Evolutionary conservation across 2,329 filamentous ascomycete genomes (phyloP).

Genomic region (Penicillium sp.): DNA sequence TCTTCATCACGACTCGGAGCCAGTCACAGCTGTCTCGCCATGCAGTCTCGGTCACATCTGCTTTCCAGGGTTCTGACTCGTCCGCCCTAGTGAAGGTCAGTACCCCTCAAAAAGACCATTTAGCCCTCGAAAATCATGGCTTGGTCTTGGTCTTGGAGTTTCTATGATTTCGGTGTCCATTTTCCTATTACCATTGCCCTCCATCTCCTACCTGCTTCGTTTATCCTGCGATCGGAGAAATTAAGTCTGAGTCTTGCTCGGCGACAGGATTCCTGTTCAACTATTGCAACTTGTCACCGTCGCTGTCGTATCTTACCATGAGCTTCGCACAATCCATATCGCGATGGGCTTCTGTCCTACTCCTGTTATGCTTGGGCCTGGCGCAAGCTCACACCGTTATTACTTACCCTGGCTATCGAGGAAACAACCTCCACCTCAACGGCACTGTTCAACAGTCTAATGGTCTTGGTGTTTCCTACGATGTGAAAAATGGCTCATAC

Average conservation of each 20-base stretch:
- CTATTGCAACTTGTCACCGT: slow-evolving; percentile 4
- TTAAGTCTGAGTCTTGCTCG: background rate
- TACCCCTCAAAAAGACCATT: slow-evolving; percentile 34
- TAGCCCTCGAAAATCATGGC: slow-evolving; percentile 23
- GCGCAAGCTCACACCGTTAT: slow-evolving; percentile 68
- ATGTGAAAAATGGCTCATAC: slow-evolving; percentile 41
- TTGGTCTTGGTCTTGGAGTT: slow-evolving; percentile 22
- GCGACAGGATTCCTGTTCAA: background rate
- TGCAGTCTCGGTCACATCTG: slow-evolving; percentile 35
- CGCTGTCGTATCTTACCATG: slow-evolving; percentile 26
- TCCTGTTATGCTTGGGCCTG: slow-evolving; percentile 38
- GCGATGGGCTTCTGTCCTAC: slow-evolving; percentile 27
- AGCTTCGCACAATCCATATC: slow-evolving; percentile 25
- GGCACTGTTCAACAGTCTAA: slow-evolving; percentile 51
- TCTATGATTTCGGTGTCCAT: slow-evolving; percentile 12
- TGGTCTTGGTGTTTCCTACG: slow-evolving; percentile 47
- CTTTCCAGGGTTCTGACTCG: slow-evolving; percentile 28
- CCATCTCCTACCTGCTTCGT: background rate
- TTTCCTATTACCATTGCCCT: background rate
- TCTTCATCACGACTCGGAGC: slow-evolving; percentile 9
- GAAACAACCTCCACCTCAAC: slow-evolving; percentile 79
- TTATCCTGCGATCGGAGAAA: background rate
- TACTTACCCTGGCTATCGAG: slow-evolving; percentile 81
- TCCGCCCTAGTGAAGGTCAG: slow-evolving; percentile 20
- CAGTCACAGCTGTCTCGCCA: slow-evolving; percentile 16